Base-by-base conservation (phyloP, 176 grass and related monocot genomes). In the Phyllostachys edulis region DNA sequence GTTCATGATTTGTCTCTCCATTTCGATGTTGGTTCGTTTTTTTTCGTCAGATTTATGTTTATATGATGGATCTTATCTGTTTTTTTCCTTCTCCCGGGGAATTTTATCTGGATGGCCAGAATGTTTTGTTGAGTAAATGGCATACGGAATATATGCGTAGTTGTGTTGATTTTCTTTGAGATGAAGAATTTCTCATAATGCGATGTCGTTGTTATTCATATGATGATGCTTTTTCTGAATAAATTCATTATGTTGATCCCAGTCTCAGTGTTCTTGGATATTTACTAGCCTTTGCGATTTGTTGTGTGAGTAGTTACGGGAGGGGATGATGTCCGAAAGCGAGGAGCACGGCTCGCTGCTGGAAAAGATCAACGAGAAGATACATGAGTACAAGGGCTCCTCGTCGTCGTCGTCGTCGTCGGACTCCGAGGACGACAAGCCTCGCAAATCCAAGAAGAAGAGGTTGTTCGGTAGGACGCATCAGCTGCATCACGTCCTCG, bases 271-370 rank as follows among this genome's bases (percentile, higher is more conserved):
- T 65, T 42, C 9, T 52, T 15, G 55, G 37, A 66, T n/a, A 40
- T 77, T 32, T 6, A 39, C 66, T 45, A 40, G 21, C 13, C 27
- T 45, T 39, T 54, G n/a, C 39, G 18, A 59, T 11, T 4, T 15
- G 50, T 27, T n/a, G 14, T 14, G 20, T 1, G 24, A 52, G 5
- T 78, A 75, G 63, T 46, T 81, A 21, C 46, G 56, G 52, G 63
- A 78, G 72, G 80, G 82, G 69, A 93, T 87, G 86, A 94, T 97
- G 92, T 91, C 95, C 32, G 90, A 94, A 79, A 75, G 76, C 67
- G 88, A 85, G 49, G 90, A 91, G 20, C 92, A 91, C 11, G 77
- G 63, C 16, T 94, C 92, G 50, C 68, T 94, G 57, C 34, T 87
- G 56, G 92, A 94, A n/a, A 94, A 71, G 81, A 87, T 92, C 68